Conservation (phyloP, 192 early-diverging fungal genomes). For the Umbelopsis sp. region DNA sequence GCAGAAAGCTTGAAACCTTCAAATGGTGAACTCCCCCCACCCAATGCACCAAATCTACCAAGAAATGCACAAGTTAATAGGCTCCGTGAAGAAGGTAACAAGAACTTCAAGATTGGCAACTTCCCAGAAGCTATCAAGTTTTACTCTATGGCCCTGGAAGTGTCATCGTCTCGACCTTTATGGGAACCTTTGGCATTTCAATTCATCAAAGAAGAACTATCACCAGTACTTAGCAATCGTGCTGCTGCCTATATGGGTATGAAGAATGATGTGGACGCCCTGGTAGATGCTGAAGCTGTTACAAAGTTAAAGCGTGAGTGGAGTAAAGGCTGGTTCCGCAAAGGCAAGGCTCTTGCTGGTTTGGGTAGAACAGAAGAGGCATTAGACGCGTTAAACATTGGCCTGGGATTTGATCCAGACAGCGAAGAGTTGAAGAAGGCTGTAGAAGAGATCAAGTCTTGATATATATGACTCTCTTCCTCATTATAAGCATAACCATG, state of each 20-base stretch:
- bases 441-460: slow-evolving; percentile 60
- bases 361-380: slow-evolving; percentile 81
- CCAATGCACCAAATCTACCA: slow-evolving; percentile 59
- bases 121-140: slow-evolving; percentile 81
- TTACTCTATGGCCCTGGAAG: slow-evolving; percentile 87
- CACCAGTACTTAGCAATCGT: slow-evolving; percentile 66
- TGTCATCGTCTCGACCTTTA: slow-evolving; percentile 71
- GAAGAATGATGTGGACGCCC: slow-evolving; percentile 67
- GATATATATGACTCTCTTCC: background rate
- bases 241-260: slow-evolving; percentile 67
- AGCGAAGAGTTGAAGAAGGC: slow-evolving; percentile 80
- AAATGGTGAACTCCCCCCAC: slow-evolving; percentile 67
- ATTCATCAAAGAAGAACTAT: slow-evolving; percentile 61
- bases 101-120: slow-evolving; percentile 78
- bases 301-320: slow-evolving; percentile 69
- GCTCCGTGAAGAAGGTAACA: slow-evolving; percentile 83
- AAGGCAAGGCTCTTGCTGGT: slow-evolving; percentile 84
- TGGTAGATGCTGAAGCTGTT: slow-evolving; percentile 71
- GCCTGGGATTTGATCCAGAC: slow-evolving; percentile 71
- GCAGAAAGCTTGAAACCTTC: slow-evolving; percentile 62
- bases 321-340: slow-evolving; percentile 77
- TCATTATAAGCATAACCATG: no score
- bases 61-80: slow-evolving; percentile 58
- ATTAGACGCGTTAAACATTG: slow-evolving; percentile 79
- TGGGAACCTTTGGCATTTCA: slow-evolving; percentile 73